Evolutionary conservation across 208 protist genomes (phyloP), one percentile per base, ranked within the genome.

Genomic region (Leishmania turanica): DNA sequence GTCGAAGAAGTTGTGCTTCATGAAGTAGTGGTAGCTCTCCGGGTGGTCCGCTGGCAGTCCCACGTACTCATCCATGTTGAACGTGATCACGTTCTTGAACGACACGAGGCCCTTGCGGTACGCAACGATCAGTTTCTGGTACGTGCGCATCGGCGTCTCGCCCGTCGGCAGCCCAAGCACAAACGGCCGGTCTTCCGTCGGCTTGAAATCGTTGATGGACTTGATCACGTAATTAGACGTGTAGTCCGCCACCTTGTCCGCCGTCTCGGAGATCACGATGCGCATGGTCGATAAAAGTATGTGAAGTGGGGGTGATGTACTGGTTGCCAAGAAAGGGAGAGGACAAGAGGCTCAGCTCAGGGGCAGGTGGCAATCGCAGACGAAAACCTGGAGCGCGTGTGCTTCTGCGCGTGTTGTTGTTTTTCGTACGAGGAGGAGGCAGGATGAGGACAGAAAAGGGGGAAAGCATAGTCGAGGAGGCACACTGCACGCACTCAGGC

Each of bases 41-140:
- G 95, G 91, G 88, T 99, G 98, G 40, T 98, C 93, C 15, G 84
- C 75, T 0, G 95, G 91, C 13, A 98, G 86, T 45, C 93, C 96
- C 3, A 98, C 92, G 81, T 99, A 99, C 90, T 99, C 98, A 77
- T 99, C 98, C 98, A 99, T 99, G 88, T 99, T 99, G 87, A 99
- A 99, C 7, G 97, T 98, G 49, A 99, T 84, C 2, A 99, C 96
- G 77, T 99, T 71, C 80, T 97, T 91, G 84, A 99, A 99, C 40
- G 89, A 95, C 47, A 99, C 81, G 65, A 95, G 86, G 37, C 96
- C 95, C 62, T 91, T 90, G 74, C 97, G 90, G 84, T 93, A 92
- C 21, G 89, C 90, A 64, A 94, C 70, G 71, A 99, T 96, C 19
- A 99, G 92, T 24, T 89, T 84, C 89, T 98, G 91, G 85, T 99